Conservation (phyloP, 805 yeast genomes). For the Cyberlindnera maritima region DNA sequence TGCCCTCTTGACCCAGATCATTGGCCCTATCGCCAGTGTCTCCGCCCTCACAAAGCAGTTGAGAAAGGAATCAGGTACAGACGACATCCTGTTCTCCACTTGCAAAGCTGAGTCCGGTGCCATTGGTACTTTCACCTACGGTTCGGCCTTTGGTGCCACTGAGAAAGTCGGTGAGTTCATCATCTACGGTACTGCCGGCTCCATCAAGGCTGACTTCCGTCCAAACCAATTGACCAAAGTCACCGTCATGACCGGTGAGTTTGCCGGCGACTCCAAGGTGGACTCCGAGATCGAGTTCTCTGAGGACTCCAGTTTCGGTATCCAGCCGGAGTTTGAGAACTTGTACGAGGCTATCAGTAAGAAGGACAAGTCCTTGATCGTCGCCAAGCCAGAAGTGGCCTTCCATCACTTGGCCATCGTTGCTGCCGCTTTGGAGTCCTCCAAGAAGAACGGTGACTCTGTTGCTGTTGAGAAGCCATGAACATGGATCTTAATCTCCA, state of each 20-base stretch:
- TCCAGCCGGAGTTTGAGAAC: conserved; percentile 50
- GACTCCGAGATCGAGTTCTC: conserved; percentile 28
- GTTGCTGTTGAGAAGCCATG: conserved; percentile 41
- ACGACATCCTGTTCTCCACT: conserved; percentile 76
- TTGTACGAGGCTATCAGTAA: conserved; percentile 57
- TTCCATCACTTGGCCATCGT: conserved; percentile 92
- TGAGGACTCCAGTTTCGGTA: conserved; percentile 51
- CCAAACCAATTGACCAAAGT: conserved; percentile 33
- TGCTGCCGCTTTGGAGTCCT: conserved; percentile 79
- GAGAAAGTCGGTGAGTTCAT: conserved; percentile 64
- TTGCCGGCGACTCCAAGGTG: conserved; percentile 22
- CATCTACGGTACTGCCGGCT: conserved; percentile 79
- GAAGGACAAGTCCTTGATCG: conserved; percentile 57
- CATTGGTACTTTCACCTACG: conserved; percentile 32
- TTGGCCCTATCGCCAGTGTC: conserved; percentile 71
- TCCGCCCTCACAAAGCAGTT: conserved; percentile 79
- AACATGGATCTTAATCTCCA: too few species aligned
- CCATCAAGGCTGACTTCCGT: conserved; percentile 65
- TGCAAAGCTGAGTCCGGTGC: conserved; percentile 82
- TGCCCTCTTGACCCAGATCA: conserved; percentile 77
- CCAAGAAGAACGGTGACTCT: conserved; percentile 48
- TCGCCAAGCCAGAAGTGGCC: conserved; percentile 68
- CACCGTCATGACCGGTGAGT: conserved; percentile 33
- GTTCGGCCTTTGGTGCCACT: conserved; percentile 65
- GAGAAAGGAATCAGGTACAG: conserved; percentile 74